Conservation (phyloP, 768 basidiomycete species). For the Leucogyrophana mollusca region DNA sequence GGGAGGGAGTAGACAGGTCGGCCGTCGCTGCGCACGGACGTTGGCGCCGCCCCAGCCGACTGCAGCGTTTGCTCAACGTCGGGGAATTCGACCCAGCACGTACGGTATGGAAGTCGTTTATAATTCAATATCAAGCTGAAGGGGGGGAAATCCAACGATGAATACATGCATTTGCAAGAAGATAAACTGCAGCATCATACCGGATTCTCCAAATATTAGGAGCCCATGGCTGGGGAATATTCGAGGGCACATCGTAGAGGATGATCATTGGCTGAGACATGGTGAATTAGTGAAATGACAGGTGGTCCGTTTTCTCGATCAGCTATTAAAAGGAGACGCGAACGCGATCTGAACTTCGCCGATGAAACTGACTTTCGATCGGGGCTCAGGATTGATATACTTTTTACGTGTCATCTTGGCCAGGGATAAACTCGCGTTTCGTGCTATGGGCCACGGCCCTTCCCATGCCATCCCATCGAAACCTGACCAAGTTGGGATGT, state of each 20-base stretch:
- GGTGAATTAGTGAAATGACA: neutral
- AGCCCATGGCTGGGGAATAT: constrained; percentile 67
- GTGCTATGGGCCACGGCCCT: neutral
- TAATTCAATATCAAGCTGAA: constrained; percentile 72
- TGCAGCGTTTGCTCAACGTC: constrained; percentile 64
- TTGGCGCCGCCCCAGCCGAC: constrained; percentile 58
- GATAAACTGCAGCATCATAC: constrained; percentile 29
- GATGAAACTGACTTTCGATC: neutral
- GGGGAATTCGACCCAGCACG: constrained; percentile 68
- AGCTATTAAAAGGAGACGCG: constrained; percentile 11
- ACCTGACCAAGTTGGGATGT: neutral
- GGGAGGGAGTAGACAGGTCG: constrained; percentile 67
- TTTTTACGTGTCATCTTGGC: neutral
- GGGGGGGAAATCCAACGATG: neutral
- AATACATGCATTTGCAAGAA: neutral
- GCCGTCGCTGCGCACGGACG: constrained; percentile 52
- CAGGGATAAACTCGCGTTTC: neutral
- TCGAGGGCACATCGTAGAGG: constrained; percentile 66
- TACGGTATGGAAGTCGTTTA: constrained; percentile 68
- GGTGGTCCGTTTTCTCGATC: neutral
- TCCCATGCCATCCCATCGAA: too few relatives aligned
- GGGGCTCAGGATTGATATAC: neutral
- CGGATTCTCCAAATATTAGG: constrained; percentile 75
- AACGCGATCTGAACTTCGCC: neutral
- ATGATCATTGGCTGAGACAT: constrained; percentile 55